Evolutionary conservation across 2,329 filamentous ascomycete species (phyloP), one percentile per base, ranked within the genome.

Genomic region (Arthrobotrys sinensis): DNA sequence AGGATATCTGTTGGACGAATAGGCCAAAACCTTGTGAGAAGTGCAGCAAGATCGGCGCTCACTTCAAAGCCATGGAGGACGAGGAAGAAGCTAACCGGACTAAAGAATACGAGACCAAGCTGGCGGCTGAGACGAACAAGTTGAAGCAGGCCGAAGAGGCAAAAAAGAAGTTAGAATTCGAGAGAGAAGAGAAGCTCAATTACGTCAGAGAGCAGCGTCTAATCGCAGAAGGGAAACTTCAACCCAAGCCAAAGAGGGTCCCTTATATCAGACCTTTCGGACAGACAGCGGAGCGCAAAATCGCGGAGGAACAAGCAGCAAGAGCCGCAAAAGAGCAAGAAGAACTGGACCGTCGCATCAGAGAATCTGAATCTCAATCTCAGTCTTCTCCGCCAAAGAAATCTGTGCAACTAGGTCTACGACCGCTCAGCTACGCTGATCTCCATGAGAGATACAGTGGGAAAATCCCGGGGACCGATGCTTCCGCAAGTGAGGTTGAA

Each of bases 151-250:
- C 48, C 24, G 82, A 45, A 77, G 81, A 34, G 86, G 88, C 0
- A 83, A 83, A 55, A 6, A 40, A 64, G 55, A 7, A 52, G 8
- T 0, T 83, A 84, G 0, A 89, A 92, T 16, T 93, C 91, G 84
- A 90, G 12, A 82, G 85, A 0, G 86, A 90, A 80, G 93, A 93
- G 81, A 60, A 84, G 0, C 81, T 83, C 0, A 87, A 90, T 36
- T 85, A 85, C 0, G 86, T 87, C 0, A 70, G 21, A 6, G 46
- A 57, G 5, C 34, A 69, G 11, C 50, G 72, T n/a, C 21, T 76
- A 14, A 34, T 70, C 12, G 57, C 65, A 1, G 55, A 76, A 32
- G 65, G 72, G 11, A 76, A 70, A 32, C 14, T 46, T 2, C 34
- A 57, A 16, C 36, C 72, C 6, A 11, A 24, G 43, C 24, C 53